Evolutionary conservation across 2,329 filamentous ascomycete genomes (phyloP).

Genomic region (Neospermospora avenae): DNA sequence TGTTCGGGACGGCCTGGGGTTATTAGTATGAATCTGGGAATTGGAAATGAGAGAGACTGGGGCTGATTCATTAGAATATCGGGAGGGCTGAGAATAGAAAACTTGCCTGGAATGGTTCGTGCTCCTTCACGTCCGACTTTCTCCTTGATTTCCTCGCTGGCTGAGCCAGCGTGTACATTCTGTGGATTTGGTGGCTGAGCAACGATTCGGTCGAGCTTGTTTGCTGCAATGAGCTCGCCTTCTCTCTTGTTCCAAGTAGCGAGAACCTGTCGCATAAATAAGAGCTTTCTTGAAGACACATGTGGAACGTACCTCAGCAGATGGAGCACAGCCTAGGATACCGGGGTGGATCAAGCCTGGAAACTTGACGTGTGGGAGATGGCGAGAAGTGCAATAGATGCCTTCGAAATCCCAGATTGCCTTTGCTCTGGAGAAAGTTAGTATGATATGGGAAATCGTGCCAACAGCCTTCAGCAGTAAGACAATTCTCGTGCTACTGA

Average conservation of each 20-base stretch:
- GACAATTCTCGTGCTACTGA: neutral
- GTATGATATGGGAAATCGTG: neutral
- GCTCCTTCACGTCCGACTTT: slow-evolving; percentile 77
- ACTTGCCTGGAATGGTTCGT: slow-evolving; percentile 70
- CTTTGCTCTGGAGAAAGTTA: slow-evolving; percentile 45
- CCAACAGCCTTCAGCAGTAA: neutral
- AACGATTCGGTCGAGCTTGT: slow-evolving; percentile 65
- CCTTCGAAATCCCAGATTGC: slow-evolving; percentile 77
- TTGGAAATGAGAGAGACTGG: neutral
- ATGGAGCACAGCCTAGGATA: slow-evolving; percentile 86
- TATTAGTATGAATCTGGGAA: neutral
- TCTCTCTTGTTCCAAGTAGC: slow-evolving; percentile 83
- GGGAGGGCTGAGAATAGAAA: neutral
- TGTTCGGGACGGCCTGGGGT: slow-evolving; percentile 29
- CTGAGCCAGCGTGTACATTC: slow-evolving; percentile 71
- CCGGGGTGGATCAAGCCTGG: slow-evolving; percentile 88
- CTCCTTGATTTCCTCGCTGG: slow-evolving; percentile 53
- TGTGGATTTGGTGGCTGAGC: slow-evolving; percentile 70
- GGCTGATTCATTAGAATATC: neutral
- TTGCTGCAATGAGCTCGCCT: slow-evolving; percentile 69
- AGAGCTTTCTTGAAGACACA: neutral
- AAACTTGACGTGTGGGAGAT: slow-evolving; percentile 85
- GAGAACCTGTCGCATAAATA: slow-evolving; percentile 48
- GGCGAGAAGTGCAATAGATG: slow-evolving; percentile 78
- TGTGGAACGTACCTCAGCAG: slow-evolving; percentile 40